A percentile compares a stretch with the other conserved stretches of the same genome.
Evolutionary conservation across 2,329 filamentous ascomycete genomes (phyloP).

Genomic region (Hymenoscyphus linearis): DNA sequence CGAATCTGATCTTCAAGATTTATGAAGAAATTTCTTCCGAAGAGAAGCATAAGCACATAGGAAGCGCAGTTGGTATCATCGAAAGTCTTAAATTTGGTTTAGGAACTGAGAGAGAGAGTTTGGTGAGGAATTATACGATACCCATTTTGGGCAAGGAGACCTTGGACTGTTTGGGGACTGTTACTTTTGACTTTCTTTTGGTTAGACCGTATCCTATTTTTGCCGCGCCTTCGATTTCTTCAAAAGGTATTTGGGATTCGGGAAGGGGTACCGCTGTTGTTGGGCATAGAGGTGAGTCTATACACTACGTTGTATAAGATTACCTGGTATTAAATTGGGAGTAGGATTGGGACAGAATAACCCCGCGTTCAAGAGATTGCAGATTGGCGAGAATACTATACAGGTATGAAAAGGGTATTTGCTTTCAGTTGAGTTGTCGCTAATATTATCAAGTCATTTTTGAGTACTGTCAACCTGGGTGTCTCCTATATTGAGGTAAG

Average conservation of each 20-base stretch:
- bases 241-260: conserved; percentile 6
- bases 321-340: not conserved
- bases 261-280: conserved; percentile 5
- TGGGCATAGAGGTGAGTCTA: conserved; percentile 12
- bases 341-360: conserved; percentile 11
- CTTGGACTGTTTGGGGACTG: conserved; percentile 7
- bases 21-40: too few species aligned
- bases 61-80: not conserved
- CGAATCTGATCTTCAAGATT: too few species aligned
- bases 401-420: not conserved
- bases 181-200: conserved; percentile 13
- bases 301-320: not conserved
- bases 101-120: conserved; percentile 8
- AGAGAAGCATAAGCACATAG: too few species aligned
- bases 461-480: conserved; percentile 6
- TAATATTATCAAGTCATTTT: conserved; percentile 10
- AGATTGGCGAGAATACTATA: conserved; percentile 14
- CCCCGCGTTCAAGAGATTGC: conserved; percentile 5
- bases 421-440: not conserved
- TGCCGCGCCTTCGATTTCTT: not conserved
- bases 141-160: conserved; percentile 7
- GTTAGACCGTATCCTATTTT: conserved; percentile 5
- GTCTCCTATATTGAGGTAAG: conserved; percentile 13
- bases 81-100: conserved; percentile 5
- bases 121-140: conserved; percentile 11